Evolutionary conservation across 306 rosid genomes (phyloP).

Genomic region (Vachellia pachyceras): DNA sequence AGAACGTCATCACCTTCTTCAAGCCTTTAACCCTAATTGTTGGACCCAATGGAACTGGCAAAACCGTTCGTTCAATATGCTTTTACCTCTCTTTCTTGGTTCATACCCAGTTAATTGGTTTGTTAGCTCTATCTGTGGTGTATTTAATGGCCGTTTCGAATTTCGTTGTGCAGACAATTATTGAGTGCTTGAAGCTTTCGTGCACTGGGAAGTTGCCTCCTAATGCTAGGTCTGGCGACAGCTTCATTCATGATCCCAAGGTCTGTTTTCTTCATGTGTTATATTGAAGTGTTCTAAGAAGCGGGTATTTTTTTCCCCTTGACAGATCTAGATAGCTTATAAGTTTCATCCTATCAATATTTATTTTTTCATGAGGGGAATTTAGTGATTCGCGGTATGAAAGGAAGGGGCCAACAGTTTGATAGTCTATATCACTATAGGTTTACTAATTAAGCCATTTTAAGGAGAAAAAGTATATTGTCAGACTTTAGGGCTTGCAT

Average conservation of each 20-base stretch:
- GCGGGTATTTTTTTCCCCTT: background rate
- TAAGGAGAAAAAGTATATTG: no score
- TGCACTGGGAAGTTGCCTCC: conserved; percentile 98
- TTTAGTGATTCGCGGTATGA: no score
- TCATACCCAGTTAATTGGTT: background rate
- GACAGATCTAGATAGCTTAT: background rate
- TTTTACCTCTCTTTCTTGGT: no score
- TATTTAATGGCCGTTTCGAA: background rate
- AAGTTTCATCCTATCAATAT: no score
- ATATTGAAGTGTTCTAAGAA: background rate
- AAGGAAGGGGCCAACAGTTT: no score
- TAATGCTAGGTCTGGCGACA: conserved; percentile 94
- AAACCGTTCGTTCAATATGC: conserved; percentile 55
- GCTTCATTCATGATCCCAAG: conserved; percentile 98
- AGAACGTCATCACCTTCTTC: no score
- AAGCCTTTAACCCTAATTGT: conserved; percentile 93
- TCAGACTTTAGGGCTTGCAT: no score
- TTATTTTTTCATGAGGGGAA: no score
- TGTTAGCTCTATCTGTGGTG: background rate
- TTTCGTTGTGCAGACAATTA: conserved; percentile 63
- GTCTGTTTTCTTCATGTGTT: conserved; percentile 37
- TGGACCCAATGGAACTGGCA: conserved; percentile 97
- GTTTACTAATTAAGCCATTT: no score
- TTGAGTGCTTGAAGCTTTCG: conserved; percentile 95
- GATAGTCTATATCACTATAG: no score